Base-by-base conservation (phyloP, 768 basidiomycete species). In the Termitomyces sp. region DNA sequence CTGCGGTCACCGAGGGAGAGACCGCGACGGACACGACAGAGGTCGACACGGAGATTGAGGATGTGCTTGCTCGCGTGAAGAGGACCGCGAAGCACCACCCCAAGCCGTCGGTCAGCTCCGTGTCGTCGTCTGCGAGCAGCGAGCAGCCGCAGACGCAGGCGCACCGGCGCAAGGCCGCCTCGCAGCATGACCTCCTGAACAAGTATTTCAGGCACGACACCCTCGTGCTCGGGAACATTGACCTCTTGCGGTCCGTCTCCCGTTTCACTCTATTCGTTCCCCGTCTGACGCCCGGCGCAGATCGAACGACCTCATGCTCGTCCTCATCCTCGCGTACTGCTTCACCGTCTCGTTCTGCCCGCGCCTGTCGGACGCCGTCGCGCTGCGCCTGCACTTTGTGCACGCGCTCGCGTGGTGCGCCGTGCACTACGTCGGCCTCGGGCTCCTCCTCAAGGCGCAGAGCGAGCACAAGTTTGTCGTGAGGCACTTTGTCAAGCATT, bases 401-500 rank as follows among this genome's bases (percentile, higher is more conserved):
- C 94, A 99, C 63, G 90, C 97, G 0, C 73, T 94, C 12, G 67
- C 75, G 1, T 99, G 97, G 96, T 85, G 90, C 51, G 68, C 88
- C 45, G 85, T 97, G 73, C 93, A 98, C 70, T 89, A 87, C 33
- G 83, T 95, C 61, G 94, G 90, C 1, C 80, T 98, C 16, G 97
- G 97, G 0, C 71, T 88, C 39, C 76, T 96, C 18, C 78, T 99
- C 41, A 84, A 84, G 22, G 90, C 87, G 1, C 97, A 99, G 72
- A 88, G 90, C 63, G 79, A 86, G 69, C 82, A 73, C 69, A 95
- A 94, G 70, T 97, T 89, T 75, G 73, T 98, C 39, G 97, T 98
- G 28, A 76, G 93, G 62, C 97, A 99, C 70, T 98, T 90, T 68
- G 73, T 97, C 65, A 94, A 96, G 77, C 86, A 98, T 66, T 99